Evolutionary conservation across 306 rosid genomes (phyloP), one percentile per base, ranked within the genome.

Genomic region (Rosa persica): DNA sequence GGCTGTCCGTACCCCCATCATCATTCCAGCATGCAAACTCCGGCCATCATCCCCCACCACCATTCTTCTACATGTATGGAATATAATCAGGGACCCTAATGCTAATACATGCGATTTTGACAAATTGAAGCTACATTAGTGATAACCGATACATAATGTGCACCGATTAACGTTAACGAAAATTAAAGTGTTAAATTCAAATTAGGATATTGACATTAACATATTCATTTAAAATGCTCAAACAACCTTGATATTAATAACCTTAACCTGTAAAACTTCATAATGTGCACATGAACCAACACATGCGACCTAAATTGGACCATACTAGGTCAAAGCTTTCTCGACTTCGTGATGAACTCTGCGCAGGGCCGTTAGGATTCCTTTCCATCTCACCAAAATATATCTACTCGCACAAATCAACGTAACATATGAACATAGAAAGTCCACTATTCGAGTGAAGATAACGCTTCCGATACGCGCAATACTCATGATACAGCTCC

Each of bases 11-110:
- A 67, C 70, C 71, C 20, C 25, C 71, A 42, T 8, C 70, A 67
- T 67, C 27, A 67, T 67, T 17, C 20, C 38, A 7, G 43, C 42
- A 25, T 15, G 43, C 39, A 34, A 16, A 25, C 43, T 34, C 69
- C 71, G 71, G 71, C 47, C 71, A 66, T 48, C 71, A 66, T 19
- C 27, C 48, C 70, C 25, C 70, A 12, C 67, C 67, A 27, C 67
- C 67, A 65, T 65, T 36, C 6, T 61, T 30, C 67, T 12, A 12
- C 40, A 61, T 58, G 36, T 10, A 58, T 22, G 13, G 16, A 25
- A 1, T n/a, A 8, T 55, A 55, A n/a, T 5, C 4, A 8, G 10
- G 9, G 23, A 6, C 44, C 44, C 43, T 42, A 42, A 42, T 42
- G 2, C 34, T 30, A 42, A 42, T 7, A 5, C 44, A 42, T 42